Conservation (phyloP, 1,284 basidiomycete species). For the Trichosporon faecale region DNA sequence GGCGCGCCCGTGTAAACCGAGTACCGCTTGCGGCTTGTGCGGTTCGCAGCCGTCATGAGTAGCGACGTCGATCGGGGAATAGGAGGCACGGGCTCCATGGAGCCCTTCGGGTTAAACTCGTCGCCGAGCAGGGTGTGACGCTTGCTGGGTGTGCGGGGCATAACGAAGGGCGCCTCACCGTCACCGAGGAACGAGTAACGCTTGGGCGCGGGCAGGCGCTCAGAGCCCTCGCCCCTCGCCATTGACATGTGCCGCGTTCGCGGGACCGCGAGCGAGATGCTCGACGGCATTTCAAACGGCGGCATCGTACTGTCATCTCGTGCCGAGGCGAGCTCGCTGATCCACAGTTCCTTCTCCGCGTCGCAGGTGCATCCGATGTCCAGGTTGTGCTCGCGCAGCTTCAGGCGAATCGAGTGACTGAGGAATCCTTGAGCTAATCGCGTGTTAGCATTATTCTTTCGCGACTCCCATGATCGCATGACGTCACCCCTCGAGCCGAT, state of each 20-base stretch:
- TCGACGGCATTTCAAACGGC: conserved; percentile 49
- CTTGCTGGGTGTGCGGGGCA: background rate
- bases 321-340: conserved; percentile 60
- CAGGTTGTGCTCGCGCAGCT: conserved; percentile 64
- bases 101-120: conserved; percentile 3
- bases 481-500: conserved; percentile 12
- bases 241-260: conserved; percentile 16
- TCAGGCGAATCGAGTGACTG: conserved; percentile 74
- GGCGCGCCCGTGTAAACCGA: background rate
- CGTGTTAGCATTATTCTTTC: background rate
- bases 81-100: background rate
- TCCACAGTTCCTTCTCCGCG: conserved; percentile 77
- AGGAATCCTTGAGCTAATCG: conserved; percentile 61
- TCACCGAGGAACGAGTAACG: conserved; percentile 12
- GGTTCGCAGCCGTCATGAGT: background rate
- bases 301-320: conserved; percentile 43
- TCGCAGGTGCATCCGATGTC: conserved; percentile 77
- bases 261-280: conserved; percentile 28
- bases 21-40: background rate
- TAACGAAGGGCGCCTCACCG: background rate
- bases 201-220: background rate
- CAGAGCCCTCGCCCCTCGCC: background rate
- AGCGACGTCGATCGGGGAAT: background rate
- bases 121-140: conserved; percentile 16
- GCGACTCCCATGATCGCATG: conserved; percentile 2